Evolutionary conservation across 257 asterid species (phyloP), one percentile per base, ranked within the genome.

Genomic region (Nicotiana noctiflora): DNA sequence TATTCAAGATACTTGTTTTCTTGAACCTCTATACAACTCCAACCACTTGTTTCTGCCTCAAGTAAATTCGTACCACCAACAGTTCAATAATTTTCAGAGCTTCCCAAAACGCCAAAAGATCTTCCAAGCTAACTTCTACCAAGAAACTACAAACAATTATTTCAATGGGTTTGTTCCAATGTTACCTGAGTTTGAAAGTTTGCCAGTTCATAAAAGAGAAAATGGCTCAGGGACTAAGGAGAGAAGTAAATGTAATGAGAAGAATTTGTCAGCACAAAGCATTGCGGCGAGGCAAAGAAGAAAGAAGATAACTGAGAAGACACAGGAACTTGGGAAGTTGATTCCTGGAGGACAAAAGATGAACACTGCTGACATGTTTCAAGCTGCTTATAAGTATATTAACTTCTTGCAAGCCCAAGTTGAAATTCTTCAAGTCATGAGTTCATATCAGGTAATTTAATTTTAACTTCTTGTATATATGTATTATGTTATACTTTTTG

Each of bases 331-430:
- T 2, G 93, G 97, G 67, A 91, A 94, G 87, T 90, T 90, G n/a
- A 88, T 94, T 23, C 97, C 97, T 0, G 97, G 98, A 9, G 98
- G 92, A 4, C 90, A 83, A 19, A 94, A 90, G 81, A 89, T 94
- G 98, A 94, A 92, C 90, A 92, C 97, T 74, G 97, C 98, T 12
- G 98, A 92, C 46, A 94, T 94, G 98, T 85, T 94, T 74, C 91
- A 88, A 46, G 86, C 97, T 65, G 97, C 97, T 51, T 90, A 77
- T 72, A 92, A 90, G 51, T 91, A 94, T 53, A 85, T 94, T 83
- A 94, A 89, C 56, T 94, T 70, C 82, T 79, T 94, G 90, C 92
- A 91, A 81, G 92, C 98, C 2, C 97, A 92, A 81, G 88, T 89
- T 76, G 87, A 88, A 8, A 31, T 92, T 82, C 93, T 94, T 27